Evolutionary conservation across 129 eudicot genomes (phyloP).

Genomic region (Apium graveolens): DNA sequence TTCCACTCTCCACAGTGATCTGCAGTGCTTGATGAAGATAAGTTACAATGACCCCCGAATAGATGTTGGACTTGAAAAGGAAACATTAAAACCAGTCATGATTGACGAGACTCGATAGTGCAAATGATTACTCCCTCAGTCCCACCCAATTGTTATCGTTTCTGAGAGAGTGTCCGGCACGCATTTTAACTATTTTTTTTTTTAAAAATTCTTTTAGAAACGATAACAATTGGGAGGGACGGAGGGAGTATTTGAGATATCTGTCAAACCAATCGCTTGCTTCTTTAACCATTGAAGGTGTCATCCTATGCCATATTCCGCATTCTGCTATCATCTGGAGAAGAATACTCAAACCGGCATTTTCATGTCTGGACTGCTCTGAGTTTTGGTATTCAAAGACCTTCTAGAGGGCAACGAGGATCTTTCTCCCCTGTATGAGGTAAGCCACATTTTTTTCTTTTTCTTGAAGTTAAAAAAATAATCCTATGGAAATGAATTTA

Average conservation of each 20-base stretch:
- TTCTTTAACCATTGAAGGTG: slow-evolving; percentile 66
- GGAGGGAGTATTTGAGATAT: slow-evolving; percentile 36
- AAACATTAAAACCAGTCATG: neutral
- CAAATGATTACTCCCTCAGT: too few relatives aligned
- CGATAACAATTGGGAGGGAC: too few relatives aligned
- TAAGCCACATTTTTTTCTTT: too few relatives aligned
- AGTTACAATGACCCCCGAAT: too few relatives aligned
- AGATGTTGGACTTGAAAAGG: neutral
- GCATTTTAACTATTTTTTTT: too few relatives aligned
- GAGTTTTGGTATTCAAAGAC: slow-evolving; percentile 52
- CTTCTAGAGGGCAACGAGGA: slow-evolving; percentile 74
- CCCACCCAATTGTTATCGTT: too few relatives aligned
- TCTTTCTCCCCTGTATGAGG: slow-evolving; percentile 53
- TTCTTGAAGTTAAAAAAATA: too few relatives aligned
- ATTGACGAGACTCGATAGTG: neutral
- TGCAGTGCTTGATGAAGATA: neutral
- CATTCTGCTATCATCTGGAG: slow-evolving; percentile 63
- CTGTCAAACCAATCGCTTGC: slow-evolving; percentile 87
- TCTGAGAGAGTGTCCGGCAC: too few relatives aligned
- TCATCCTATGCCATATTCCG: slow-evolving; percentile 75
- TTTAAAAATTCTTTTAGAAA: too few relatives aligned
- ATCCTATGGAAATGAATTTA: neutral
- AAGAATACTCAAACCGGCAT: slow-evolving; percentile 15
- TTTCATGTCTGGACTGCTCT: slow-evolving; percentile 36
- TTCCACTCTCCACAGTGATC: neutral